These are phyloP conservation scores for Senna siamea DNA, from an alignment of 306 rosid genomes.

Conservation along the genomic window DNA sequence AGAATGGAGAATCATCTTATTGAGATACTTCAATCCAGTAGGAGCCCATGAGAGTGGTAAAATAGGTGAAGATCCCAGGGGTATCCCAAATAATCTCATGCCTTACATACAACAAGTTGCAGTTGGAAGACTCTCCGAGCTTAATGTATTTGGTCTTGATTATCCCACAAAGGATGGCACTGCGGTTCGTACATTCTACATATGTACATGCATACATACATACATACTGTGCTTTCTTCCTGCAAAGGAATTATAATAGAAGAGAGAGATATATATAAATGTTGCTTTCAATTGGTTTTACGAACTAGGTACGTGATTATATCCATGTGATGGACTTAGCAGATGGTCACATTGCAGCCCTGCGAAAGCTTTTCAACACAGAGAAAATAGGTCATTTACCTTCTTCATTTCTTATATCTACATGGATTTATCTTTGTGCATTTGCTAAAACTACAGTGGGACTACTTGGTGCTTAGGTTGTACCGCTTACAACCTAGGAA, in stretches of 20 bases:
- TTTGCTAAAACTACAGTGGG: constrained; percentile 20
- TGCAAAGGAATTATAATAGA: too few species aligned
- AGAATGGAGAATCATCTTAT: constrained; percentile 75
- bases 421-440: constrained; percentile 6
- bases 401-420: background rate
- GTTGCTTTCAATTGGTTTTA: background rate
- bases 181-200: constrained; percentile 64
- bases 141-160: constrained; percentile 79
- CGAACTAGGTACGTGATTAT: constrained; percentile 82
- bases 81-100: constrained; percentile 97
- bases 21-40: constrained; percentile 95
- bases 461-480: constrained; percentile 64
- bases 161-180: constrained; percentile 90
- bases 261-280: background rate
- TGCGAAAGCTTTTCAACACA: constrained; percentile 69
- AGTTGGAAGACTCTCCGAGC: constrained; percentile 86
- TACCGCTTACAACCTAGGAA: constrained; percentile 85
- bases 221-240: background rate
- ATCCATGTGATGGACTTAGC: constrained; percentile 99
- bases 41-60: constrained; percentile 95
- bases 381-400: constrained; percentile 61
- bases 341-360: constrained; percentile 94
- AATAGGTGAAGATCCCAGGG: constrained; percentile 95
- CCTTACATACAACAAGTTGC: constrained; percentile 97
- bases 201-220: too few species aligned